A percentile compares a stretch with the other conserved stretches of the same genome.
Evolutionary conservation across 169 alveolate species (phyloP).

Genomic region (Besnoitia besnoiti): DNA sequence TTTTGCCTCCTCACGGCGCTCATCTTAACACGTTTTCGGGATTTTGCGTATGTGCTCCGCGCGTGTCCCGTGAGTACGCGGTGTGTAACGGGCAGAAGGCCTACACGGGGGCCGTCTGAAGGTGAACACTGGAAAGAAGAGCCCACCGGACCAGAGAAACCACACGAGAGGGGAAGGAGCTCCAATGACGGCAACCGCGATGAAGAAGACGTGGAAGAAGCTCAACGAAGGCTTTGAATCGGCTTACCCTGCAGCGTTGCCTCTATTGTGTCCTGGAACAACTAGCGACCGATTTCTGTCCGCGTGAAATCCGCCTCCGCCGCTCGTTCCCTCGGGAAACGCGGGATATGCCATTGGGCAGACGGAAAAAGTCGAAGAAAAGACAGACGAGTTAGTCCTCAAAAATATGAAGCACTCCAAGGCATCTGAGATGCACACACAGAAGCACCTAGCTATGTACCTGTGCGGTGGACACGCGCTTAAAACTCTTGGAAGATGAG

Average conservation of each 20-base stretch:
- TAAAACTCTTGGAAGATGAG: too few relatives aligned
- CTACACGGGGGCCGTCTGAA: not conserved
- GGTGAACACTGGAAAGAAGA: not conserved
- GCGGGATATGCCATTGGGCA: not conserved
- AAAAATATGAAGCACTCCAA: too few relatives aligned
- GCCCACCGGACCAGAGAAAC: not conserved
- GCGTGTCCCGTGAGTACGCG: not conserved
- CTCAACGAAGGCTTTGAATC: not conserved
- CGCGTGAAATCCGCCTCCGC: not conserved
- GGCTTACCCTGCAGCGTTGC: not conserved
- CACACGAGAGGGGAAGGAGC: not conserved
- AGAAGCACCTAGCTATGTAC: too few relatives aligned
- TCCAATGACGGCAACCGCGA: not conserved
- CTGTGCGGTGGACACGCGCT: too few relatives aligned
- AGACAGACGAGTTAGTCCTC: too few relatives aligned
- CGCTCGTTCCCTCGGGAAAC: not conserved
- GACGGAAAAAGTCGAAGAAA: too few relatives aligned
- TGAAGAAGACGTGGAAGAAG: not conserved
- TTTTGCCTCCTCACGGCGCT: too few relatives aligned
- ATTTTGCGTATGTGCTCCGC: too few relatives aligned
- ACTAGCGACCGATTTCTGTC: not conserved
- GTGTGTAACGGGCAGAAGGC: not conserved
- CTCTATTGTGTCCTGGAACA: not conserved
- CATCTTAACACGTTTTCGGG: too few relatives aligned
- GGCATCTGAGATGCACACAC: too few relatives aligned